Base-by-base conservation (phyloP, 1,284 basidiomycete species). In the Cryptococcus sp. region DNA sequence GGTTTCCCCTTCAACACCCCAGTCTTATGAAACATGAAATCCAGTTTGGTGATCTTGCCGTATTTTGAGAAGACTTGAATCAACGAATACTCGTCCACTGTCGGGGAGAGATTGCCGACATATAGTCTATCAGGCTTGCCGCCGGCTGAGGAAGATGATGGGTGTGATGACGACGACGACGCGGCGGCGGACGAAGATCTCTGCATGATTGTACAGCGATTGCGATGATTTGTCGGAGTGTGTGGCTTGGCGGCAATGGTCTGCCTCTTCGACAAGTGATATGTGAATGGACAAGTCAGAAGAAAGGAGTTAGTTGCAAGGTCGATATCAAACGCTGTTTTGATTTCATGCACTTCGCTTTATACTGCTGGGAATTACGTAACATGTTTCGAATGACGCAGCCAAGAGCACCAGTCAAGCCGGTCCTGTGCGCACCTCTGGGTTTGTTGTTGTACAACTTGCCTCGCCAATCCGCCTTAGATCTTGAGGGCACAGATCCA, bases 21-120 rank as follows among this genome's bases (percentile, higher is more conserved):
- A 0, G 87, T 82, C 80, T 95, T 97, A 83, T 99, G 94, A 73
- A 95, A 96, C 68, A 98, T 84, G 75, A 88, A 95, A 77, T 99
- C 95, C 58, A 97, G 85, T 69, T 93, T 92, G 42, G 90, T 85
- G 61, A 98, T 85, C 77, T 90, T 93, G 62, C 95, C 95, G 72
- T 88, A 93, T 78, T 90, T 93, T 46, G 87, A 85, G 78, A 97
- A 97, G 38, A 93, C 80, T 75, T 94, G 89, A 22, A 97, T 84
- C 38, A 98, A 84, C 7, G 90, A 83, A 77, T 92, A 94, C 88
- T 98, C 93, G 80, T 96, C 91, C 39, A 96, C 89, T 2, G 86
- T 84, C 0, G 89, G 85, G 68, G 91, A 86, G 31, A 98, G 82
- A 74, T 97, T 97, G 44, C 94, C 94, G 49, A 99, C 84, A 71